Evolutionary conservation across 768 basidiomycete species (phyloP), one percentile per base, ranked within the genome.

Genomic region (Leccinum ochraceum): DNA sequence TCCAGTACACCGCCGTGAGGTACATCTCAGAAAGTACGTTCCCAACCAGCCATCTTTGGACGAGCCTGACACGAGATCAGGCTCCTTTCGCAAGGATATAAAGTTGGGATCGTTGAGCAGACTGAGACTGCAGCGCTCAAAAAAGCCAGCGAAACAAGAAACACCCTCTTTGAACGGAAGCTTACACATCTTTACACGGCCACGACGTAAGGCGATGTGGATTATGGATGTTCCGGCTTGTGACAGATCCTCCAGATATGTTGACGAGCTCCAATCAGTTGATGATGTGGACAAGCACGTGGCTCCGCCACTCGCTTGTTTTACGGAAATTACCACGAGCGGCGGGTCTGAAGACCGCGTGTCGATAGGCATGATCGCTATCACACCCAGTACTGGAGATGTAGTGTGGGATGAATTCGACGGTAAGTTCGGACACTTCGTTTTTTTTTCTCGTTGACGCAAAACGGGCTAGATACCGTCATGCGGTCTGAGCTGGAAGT

Each of bases 401-500:
- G 89, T 99, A 3, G 77, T 94, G 3, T 98, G 93, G 86, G 96
- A 99, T 68, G 86, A 92, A 58, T 96, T 95, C 68, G 81, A 90
- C 56, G 94, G 92, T 88, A 67, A 56, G 68, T 54, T 32, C 13
- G 20, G 37, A 14, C 37, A 5, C 37, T 32, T 49, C n/a, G 16
- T 2, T 13, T 59, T 62, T 57, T 57, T 30, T 39, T 53, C 51
- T 5, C 57, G 48, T 49, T 52, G 53, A 64, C 56, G 58, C 20
- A 52, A 17, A 64, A 61, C 6, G 46, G 37, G 24, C 16, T 67
- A 90, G 94, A 97, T 72, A 85, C 84, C 3, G 74, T 85, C 34
- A 92, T 97, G 86, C 83, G 95, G 13, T 86, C 88, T 8, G 95
- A 98, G 73, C 83, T 97, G 2, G 95, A 97, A 80, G 93, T 90